phyloP scores from a whole-genome alignment of 225 moss, liverwort and hornwort genomes.

The Pseudisothecium myosuroides region DNA sequence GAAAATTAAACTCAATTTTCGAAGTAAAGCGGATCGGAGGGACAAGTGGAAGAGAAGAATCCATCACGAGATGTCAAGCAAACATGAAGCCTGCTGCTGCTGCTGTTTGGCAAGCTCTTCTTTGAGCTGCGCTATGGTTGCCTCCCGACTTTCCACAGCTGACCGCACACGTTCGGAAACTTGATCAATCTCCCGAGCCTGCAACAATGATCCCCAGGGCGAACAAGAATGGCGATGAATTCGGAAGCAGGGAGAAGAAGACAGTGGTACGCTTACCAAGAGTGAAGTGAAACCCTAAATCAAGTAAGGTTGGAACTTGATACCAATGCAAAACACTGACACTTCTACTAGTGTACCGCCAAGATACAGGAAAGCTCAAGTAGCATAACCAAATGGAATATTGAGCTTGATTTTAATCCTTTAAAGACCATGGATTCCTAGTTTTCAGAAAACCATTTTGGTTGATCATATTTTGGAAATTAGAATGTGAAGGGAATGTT shows the following conservation, averaged over 20 bases:
- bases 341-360: background rate
- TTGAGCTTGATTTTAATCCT: background rate
- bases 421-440: background rate
- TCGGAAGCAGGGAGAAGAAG: background rate
- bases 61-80: constrained; percentile 8
- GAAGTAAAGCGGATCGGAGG: background rate
- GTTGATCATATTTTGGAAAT: too few relatives aligned
- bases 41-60: background rate
- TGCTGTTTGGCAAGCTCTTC: constrained; percentile 23
- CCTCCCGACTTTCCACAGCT: constrained; percentile 32
- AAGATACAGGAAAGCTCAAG: background rate
- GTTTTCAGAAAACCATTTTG: background rate
- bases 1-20: background rate
- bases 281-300: background rate
- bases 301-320: background rate
- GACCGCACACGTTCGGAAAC: constrained; percentile 37
- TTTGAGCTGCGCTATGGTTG: constrained; percentile 30
- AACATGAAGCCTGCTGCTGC: constrained; percentile 13
- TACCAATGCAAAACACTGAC: background rate
- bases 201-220: background rate
- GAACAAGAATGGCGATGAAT: background rate
- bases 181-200: constrained; percentile 37
- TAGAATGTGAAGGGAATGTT: background rate
- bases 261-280: background rate
- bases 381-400: background rate